Evolutionary conservation across 2,329 filamentous ascomycete genomes (phyloP).

Genomic region (Aspergillus awamori): DNA sequence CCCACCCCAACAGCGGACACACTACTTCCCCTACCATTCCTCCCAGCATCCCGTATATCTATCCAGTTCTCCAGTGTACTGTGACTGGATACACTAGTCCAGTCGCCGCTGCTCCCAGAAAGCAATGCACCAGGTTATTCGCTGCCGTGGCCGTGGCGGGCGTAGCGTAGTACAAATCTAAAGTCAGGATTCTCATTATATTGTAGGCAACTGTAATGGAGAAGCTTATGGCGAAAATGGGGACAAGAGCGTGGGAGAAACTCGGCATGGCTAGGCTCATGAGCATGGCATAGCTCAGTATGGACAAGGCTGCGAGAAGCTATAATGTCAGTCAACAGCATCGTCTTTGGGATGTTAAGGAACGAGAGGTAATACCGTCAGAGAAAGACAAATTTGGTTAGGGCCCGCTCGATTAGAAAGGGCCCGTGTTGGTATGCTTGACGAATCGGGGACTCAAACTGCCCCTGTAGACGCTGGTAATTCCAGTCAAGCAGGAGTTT

Average conservation of each 20-base stretch:
- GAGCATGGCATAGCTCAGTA: conserved; percentile 44
- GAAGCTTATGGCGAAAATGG: conserved; percentile 41
- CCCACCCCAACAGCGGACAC: conserved; percentile 22
- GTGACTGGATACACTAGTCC: conserved; percentile 30
- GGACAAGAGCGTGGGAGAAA: conserved; percentile 30
- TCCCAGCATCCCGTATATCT: conserved; percentile 24
- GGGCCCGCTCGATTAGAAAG: conserved; percentile 49
- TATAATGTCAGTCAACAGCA: neutral
- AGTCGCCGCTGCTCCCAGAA: conserved; percentile 34
- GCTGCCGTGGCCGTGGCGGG: conserved; percentile 39
- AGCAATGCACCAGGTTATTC: conserved; percentile 38
- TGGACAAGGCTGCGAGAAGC: conserved; percentile 16
- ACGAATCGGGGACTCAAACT: conserved; percentile 34
- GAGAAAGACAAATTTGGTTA: conserved; percentile 44
- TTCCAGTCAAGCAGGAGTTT: conserved; percentile 50
- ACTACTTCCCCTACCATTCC: conserved; percentile 10
- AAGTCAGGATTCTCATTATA: conserved; percentile 49
- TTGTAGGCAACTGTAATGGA: conserved; percentile 46
- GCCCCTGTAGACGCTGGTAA: conserved; percentile 41
- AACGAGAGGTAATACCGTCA: conserved; percentile 34
- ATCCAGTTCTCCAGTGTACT: conserved; percentile 15
- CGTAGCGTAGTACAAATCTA: conserved; percentile 43
- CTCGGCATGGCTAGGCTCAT: conserved; percentile 31
- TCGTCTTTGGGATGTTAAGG: conserved; percentile 1
- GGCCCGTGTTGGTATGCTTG: conserved; percentile 38